phyloP scores from a whole-genome alignment of 805 yeast genomes.

The Metschnikowia bowlesiae region DNA sequence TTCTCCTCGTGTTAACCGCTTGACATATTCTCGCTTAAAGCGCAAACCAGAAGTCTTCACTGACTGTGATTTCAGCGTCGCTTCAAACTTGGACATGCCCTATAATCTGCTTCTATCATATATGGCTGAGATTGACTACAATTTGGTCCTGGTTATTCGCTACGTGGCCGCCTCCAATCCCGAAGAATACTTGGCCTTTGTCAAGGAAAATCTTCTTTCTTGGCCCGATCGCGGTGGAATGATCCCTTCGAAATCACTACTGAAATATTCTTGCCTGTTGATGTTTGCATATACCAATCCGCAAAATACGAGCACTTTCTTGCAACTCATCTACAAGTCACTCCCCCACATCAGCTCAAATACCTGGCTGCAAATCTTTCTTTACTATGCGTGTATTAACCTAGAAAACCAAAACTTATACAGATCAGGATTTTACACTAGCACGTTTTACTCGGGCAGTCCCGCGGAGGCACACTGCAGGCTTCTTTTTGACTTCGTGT shows the following conservation, averaged over 20 bases:
- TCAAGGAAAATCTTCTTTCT: constrained; percentile 23
- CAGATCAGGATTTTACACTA: constrained; percentile 32
- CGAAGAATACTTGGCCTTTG: constrained; percentile 24
- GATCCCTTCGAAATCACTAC: constrained; percentile 26
- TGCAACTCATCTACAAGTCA: constrained; percentile 19
- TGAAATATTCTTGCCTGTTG: constrained; percentile 32
- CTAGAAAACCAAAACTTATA: constrained; percentile 35
- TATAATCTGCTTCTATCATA: constrained; percentile 8
- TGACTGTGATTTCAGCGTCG: constrained; percentile 4
- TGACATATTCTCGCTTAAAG: constrained; percentile 26
- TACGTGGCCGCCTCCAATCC: constrained; percentile 38
- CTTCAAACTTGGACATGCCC: constrained; percentile 2
- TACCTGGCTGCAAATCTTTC: constrained; percentile 34
- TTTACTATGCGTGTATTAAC: constrained; percentile 28
- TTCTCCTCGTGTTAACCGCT: constrained; percentile 27
- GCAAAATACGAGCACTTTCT: constrained; percentile 20
- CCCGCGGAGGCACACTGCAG: constrained; percentile 24
- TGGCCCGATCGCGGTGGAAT: constrained; percentile 22
- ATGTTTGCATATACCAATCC: constrained; percentile 29
- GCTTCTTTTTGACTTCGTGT: constrained; percentile 30
- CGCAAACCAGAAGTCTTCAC: constrained; percentile 3
- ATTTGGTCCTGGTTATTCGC: constrained; percentile 27
- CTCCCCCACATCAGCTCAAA: constrained; percentile 27
- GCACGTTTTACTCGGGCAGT: constrained; percentile 18
- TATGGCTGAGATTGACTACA: constrained; percentile 30